phyloP scores from a whole-genome alignment of 352 stramenopile species.

The Aphanomyces cochlioides region DNA sequence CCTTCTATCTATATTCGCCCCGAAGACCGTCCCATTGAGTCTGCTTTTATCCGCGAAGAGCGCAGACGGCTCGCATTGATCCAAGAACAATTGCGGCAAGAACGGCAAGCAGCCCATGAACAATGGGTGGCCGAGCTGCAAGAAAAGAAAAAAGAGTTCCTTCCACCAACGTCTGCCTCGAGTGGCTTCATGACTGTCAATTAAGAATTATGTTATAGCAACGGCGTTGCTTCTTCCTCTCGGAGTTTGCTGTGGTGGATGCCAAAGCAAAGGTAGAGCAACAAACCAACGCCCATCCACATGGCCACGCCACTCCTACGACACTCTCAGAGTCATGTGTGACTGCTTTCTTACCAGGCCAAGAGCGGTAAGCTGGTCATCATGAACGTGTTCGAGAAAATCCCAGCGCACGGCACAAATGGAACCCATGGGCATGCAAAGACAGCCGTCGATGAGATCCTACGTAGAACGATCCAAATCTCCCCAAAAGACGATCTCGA shows the following conservation, averaged over 20 bases:
- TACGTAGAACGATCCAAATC: background rate
- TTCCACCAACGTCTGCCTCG: background rate
- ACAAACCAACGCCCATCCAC: constrained; percentile 58
- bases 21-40: constrained; percentile 25
- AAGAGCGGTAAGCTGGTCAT: constrained; percentile 49
- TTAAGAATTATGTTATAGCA: background rate
- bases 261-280: constrained; percentile 74
- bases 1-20: constrained; percentile 3
- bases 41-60: constrained; percentile 22
- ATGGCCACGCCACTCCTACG: constrained; percentile 64
- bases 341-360: constrained; percentile 44
- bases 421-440: constrained; percentile 65
- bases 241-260: constrained; percentile 54
- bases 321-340: background rate
- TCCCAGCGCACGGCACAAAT: constrained; percentile 51
- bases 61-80: constrained; percentile 14
- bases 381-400: constrained; percentile 69
- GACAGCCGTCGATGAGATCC: constrained; percentile 32
- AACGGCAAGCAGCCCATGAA: constrained; percentile 5
- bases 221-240: background rate
- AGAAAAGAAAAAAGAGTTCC: constrained; percentile 25
- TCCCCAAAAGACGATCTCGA: background rate
- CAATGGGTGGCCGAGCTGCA: constrained; percentile 17
- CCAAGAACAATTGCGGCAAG: constrained; percentile 14
- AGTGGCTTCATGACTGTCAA: too few relatives aligned